Evolutionary conservation across 179 eudicot species (phyloP), one percentile per base, ranked within the genome.

Genomic region (Carnegiea gigantea): DNA sequence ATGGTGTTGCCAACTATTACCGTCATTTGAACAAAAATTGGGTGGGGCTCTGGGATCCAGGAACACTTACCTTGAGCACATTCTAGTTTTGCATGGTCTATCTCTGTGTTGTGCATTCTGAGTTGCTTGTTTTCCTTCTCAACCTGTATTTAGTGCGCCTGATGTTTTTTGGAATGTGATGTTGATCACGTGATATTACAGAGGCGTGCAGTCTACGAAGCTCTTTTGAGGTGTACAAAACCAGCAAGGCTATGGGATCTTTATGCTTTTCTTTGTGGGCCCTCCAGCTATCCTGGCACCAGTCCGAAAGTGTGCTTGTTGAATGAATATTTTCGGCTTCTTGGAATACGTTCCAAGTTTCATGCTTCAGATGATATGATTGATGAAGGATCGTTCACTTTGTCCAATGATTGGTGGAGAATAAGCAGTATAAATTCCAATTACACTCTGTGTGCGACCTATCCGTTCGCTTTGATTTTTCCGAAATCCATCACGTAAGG

Each of bases 391-490:
- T 91, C 95, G 68, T 97, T 89, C 85, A 86, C 93, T 20, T 73
- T 91, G 76, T 93, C 94, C 77, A 91, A 90, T 81, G 87, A 87
- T 64, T 88, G 87, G 88, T 97, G 99, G 99, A 92, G 99, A 88
- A 91, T 97, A 82, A 97, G 95, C 85, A 87, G 80, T 72, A 87
- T 89, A 68, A 97, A 97, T 88, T 89, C 86, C 79, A 86, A 86
- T 75, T 93, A 97, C 88, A 79, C 93, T 49, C 84, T 92, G 83
- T 93, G 88, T 83, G 86, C 95, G 53, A 95, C 95, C 86, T 97
- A 97, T 87, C 99, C 99, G 17, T 97, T 97, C 78, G 97, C 99
- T 20, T 88, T 97, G 89, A 89, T 97, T 75, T 87, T 97, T 79
- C 99, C 99, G 38, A 95, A 90, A 84, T 89, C 89, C 77, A 93